A percentile compares a stretch with the other conserved stretches of the same genome.
phyloP scores from a whole-genome alignment of 768 basidiomycete species.

The Vararia minispora region DNA sequence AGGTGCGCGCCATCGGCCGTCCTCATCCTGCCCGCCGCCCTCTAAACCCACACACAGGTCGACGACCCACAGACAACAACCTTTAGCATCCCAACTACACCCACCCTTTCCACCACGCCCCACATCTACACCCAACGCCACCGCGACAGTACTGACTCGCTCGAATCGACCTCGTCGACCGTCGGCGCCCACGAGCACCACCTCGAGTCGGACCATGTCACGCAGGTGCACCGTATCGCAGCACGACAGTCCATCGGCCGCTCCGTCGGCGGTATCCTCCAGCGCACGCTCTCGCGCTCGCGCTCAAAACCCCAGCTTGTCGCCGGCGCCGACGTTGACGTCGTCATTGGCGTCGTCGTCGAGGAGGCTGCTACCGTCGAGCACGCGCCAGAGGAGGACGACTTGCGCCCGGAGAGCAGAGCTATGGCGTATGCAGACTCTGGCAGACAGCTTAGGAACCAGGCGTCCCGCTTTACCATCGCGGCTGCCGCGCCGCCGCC shows the following conservation, averaged over 20 bases:
- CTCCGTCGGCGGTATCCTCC: constrained; percentile 10
- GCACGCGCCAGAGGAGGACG: not conserved
- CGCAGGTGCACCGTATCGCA: constrained; percentile 14
- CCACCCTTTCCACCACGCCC: constrained; percentile 15
- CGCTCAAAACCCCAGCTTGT: constrained; percentile 5
- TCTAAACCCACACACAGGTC: constrained; percentile 1
- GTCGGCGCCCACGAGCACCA: constrained; percentile 1
- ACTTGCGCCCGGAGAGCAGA: not conserved
- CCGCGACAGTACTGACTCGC: constrained; percentile 20
- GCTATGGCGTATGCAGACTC: constrained; percentile 1
- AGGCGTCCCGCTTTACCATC: constrained; percentile 1
- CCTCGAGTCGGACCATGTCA: constrained; percentile 10
- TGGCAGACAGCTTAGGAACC: not conserved
- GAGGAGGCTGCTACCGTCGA: constrained; percentile 1
- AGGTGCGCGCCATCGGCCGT: constrained; percentile 26
- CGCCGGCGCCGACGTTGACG: constrained; percentile 1
- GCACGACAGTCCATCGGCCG: constrained; percentile 9
- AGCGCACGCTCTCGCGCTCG: constrained; percentile 10
- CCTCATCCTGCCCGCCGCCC: not conserved
- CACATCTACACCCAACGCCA: constrained; percentile 11
- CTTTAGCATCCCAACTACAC: constrained; percentile 10
- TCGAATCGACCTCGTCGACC: constrained; percentile 13
- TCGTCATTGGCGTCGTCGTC: constrained; percentile 13
- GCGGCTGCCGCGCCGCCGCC: not conserved
- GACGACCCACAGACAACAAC: constrained; percentile 5